Base-by-base conservation (phyloP, 192 early-diverging fungal species). In the Phycomyces blakesleeanus region DNA sequence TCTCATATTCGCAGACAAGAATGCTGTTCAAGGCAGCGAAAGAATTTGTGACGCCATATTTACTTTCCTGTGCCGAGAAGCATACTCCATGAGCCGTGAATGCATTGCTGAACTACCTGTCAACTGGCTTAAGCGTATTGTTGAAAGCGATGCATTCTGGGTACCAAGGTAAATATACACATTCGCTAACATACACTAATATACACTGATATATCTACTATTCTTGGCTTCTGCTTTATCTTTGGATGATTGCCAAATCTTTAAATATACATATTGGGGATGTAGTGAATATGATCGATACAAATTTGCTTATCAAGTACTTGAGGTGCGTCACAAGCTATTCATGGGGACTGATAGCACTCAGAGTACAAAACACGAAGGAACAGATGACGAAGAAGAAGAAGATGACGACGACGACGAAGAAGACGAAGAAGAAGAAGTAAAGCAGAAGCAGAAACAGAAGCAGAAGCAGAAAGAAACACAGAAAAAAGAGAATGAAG, bases 141-240 rank as follows among this genome's bases (percentile, higher is more conserved):
- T 85, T 25, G 76, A 74, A 3, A 76, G 74, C 39, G 79, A 83
- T 58, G 78, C 81, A 0, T 85, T 85, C 64, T 85, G 79, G 81
- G 78, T 82, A 1, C 81, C 83, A 40, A 76, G 63, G 74, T 71
- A 50, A 62, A 21, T 12, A 0, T 18, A 16, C 0, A 20, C n/a
- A 1, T 18, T 0, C n/a, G 20, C 21, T 49, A 34, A 40, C 39
- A 42, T 29, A 9, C 24, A 7, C 25, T 59, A 37, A 6, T 11
- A 29, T n/a, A n/a, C n/a, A n/a, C n/a, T n/a, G n/a, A n/a, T n/a
- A n/a, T n/a, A n/a, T n/a, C n/a, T n/a, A n/a, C n/a, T n/a, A n/a
- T n/a, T n/a, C n/a, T n/a, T n/a, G n/a, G n/a, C n/a, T n/a, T n/a
- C n/a, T n/a, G n/a, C n/a, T n/a, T n/a, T n/a, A n/a, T n/a, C n/a